Evolutionary conservation across 371 early-diverging fungal species (phyloP).

Genomic region (Funneliformis caledonium): DNA sequence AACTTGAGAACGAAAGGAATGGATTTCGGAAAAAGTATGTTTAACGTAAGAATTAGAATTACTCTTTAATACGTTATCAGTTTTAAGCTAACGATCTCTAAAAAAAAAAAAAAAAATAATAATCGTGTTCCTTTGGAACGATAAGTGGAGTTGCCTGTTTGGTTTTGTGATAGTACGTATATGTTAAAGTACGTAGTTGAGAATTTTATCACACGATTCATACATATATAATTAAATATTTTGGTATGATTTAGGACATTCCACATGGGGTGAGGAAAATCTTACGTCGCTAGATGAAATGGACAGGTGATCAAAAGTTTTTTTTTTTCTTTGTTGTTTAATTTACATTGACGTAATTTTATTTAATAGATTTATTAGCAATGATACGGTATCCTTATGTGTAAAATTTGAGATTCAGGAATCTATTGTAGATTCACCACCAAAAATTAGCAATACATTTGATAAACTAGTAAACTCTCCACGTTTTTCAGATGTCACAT

Average conservation of each 20-base stretch:
- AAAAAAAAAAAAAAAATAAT: no score
- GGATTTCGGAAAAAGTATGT: conserved; percentile 53
- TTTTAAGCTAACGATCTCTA: conserved; percentile 5
- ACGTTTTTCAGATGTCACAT: conserved; percentile 60
- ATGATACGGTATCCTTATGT: conserved; percentile 55
- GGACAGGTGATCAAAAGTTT: conserved; percentile 44
- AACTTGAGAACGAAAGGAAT: conserved; percentile 56
- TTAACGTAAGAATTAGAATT: not conserved
- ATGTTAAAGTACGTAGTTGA: not conserved
- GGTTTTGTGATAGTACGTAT: conserved; percentile 54
- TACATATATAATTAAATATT: not conserved
- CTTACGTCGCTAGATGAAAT: conserved; percentile 52
- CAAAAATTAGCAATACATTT: conserved; percentile 50
- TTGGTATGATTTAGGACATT: conserved; percentile 47
- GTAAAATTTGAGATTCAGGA: conserved; percentile 61
- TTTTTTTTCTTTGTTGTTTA: not conserved
- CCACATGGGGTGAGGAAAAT: conserved; percentile 62
- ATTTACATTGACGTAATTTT: not conserved
- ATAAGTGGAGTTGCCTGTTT: conserved; percentile 51
- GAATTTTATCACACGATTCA: conserved; percentile 40
- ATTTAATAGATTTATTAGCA: conserved; percentile 42
- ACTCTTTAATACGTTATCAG: not conserved
- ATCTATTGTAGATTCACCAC: conserved; percentile 49
- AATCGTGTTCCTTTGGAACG: not conserved
- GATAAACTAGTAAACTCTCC: conserved; percentile 54